Evolutionary conservation across 1,139 yeast species (phyloP).

Genomic region (Candida gigantensis): DNA sequence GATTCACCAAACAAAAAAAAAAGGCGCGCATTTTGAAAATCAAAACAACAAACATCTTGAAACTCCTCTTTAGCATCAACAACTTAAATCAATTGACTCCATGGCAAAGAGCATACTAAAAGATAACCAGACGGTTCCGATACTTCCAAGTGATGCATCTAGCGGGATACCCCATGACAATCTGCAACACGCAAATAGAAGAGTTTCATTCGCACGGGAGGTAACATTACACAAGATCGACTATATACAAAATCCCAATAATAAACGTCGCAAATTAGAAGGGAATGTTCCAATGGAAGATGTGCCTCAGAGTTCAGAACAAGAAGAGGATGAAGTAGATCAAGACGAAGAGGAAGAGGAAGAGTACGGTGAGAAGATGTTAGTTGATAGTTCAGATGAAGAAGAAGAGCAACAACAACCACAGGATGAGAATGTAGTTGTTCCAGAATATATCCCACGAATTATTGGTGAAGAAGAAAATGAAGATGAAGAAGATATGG

Average conservation of each 20-base stretch:
- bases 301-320: no score
- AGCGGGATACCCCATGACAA: constrained; percentile 1
- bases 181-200: constrained; percentile 23
- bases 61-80: no score
- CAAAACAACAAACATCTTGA: no score
- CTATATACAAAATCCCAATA: constrained; percentile 33
- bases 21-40: not conserved
- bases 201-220: constrained; percentile 78
- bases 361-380: constrained; percentile 17
- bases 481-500: constrained; percentile 9
- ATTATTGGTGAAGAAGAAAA: constrained; percentile 2
- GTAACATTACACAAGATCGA: constrained; percentile 71
- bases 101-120: constrained; percentile 28
- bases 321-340: constrained; percentile 2
- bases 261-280: constrained; percentile 39
- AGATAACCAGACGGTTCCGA: constrained; percentile 17
- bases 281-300: constrained; percentile 17
- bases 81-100: no score
- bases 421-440: constrained; percentile 3
- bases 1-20: no score
- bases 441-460: constrained; percentile 1
- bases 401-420: constrained; percentile 19
- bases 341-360: not conserved
- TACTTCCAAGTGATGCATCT: not conserved
- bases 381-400: constrained; percentile 21